A percentile compares a stretch with the other conserved stretches of the same genome.
These are phyloP conservation scores for Niebla homalea DNA, from an alignment of 495 filamentous ascomycete species.

Conservation along the genomic window DNA sequence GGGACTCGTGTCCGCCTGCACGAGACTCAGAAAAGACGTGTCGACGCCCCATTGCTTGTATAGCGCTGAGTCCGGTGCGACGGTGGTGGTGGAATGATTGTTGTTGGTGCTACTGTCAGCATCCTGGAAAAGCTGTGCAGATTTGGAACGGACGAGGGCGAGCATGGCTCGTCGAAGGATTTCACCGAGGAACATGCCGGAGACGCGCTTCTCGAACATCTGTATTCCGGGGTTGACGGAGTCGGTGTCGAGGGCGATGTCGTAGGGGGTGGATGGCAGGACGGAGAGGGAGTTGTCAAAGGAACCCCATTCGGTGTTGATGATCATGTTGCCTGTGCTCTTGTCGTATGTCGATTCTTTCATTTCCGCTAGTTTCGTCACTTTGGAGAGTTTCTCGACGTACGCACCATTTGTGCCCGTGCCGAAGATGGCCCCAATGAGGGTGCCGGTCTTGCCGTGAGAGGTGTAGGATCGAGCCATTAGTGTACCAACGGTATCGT, in stretches of 20 bases:
- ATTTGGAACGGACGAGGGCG: conserved; percentile 46
- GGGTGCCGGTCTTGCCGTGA: conserved; percentile 71
- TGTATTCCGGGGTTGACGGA: conserved; percentile 90
- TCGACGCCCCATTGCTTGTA: conserved; percentile 80
- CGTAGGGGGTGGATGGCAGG: conserved; percentile 75
- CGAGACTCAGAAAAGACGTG: conserved; percentile 69
- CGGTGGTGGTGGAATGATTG: conserved; percentile 53
- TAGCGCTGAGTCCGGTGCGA: conserved; percentile 50
- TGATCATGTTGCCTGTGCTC: conserved; percentile 83
- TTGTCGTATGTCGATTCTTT: conserved; percentile 52
- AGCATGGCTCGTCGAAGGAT: conserved; percentile 70
- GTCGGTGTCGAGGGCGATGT: conserved; percentile 60
- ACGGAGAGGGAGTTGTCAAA: conserved; percentile 89
- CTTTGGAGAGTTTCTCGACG: conserved; percentile 33
- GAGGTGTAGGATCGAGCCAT: conserved; percentile 96
- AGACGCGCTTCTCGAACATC: conserved; percentile 98
- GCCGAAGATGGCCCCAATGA: conserved; percentile 72
- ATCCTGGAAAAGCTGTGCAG: conserved; percentile 54
- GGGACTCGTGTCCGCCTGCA: conserved; percentile 56
- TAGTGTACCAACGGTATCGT: conserved; percentile 92
- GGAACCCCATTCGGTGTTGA: conserved; percentile 97
- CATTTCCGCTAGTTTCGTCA: conserved; percentile 34
- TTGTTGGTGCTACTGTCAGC: too few relatives aligned
- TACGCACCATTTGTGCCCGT: conserved; percentile 31
- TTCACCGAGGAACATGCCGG: conserved; percentile 96